These are phyloP conservation scores for Macadamia tetraphylla DNA, from an alignment of 164 flowering plant species.

Conservation along the genomic window DNA sequence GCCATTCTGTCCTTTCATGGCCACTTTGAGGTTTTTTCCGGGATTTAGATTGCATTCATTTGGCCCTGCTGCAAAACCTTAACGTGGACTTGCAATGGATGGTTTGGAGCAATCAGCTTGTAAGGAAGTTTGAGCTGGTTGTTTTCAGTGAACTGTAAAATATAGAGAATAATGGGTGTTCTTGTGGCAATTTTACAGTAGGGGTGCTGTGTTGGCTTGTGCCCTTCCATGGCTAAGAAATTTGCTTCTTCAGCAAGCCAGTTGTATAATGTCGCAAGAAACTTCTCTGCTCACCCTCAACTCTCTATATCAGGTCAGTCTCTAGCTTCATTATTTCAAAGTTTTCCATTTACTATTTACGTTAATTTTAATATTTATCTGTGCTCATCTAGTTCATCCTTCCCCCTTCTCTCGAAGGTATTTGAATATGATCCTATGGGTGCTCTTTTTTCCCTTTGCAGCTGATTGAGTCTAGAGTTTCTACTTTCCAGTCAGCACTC, in stretches of 20 bases:
- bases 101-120: background rate
- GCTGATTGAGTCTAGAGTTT: conserved; percentile 79
- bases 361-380: background rate
- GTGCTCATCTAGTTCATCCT: no score
- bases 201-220: conserved; percentile 81
- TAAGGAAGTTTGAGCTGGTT: background rate
- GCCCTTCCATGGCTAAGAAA: conserved; percentile 87
- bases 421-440: background rate
- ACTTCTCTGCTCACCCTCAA: conserved; percentile 66
- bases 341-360: background rate
- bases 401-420: background rate
- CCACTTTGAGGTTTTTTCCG: no score
- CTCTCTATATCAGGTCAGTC: conserved; percentile 70
- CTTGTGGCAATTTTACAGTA: conserved; percentile 21
- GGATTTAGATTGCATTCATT: no score
- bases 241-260: conserved; percentile 80
- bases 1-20: no score
- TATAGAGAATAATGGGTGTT: background rate
- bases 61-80: no score
- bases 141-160: background rate
- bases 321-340: background rate
- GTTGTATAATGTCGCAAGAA: conserved; percentile 78
- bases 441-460: conserved; percentile 24
- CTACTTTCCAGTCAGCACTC: conserved; percentile 61
- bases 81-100: background rate